phyloP scores from a whole-genome alignment of 768 basidiomycete species.

The Mycena vitilis region DNA sequence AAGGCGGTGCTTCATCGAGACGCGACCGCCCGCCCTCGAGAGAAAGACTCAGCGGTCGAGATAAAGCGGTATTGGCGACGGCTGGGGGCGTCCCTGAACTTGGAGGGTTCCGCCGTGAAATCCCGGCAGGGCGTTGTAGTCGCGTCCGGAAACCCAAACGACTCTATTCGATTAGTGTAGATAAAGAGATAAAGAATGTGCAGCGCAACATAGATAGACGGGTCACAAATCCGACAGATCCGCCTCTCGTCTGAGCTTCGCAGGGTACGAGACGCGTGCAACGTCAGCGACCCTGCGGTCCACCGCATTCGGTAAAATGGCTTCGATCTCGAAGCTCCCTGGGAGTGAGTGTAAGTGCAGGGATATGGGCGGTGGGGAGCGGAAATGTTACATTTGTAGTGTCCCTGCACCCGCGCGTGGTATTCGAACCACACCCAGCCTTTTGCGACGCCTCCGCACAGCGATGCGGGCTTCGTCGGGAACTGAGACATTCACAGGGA shows the following conservation, averaged over 20 bases:
- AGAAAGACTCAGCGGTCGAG: no score
- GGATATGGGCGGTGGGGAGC: background rate
- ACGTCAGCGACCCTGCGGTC: slow-evolving; percentile 32
- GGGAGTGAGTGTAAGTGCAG: slow-evolving; percentile 4
- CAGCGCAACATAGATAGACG: background rate
- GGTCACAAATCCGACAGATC: slow-evolving; percentile 34
- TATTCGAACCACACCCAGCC: slow-evolving; percentile 39
- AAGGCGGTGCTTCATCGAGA: no score
- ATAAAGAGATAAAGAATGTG: background rate
- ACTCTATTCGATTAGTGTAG: slow-evolving; percentile 23
- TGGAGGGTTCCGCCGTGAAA: no score
- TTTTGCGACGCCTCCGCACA: slow-evolving; percentile 32
- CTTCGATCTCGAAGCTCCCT: slow-evolving; percentile 38
- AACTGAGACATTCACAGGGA: slow-evolving; percentile 19
- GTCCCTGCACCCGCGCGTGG: slow-evolving; percentile 34
- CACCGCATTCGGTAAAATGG: slow-evolving; percentile 12
- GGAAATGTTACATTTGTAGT: slow-evolving; percentile 33
- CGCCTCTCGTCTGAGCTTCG: slow-evolving; percentile 32
- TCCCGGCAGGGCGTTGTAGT: background rate
- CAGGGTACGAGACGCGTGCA: slow-evolving; percentile 26
- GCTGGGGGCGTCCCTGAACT: no score
- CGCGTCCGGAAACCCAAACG: slow-evolving; percentile 8
- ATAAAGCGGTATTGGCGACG: no score
- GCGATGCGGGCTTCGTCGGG: slow-evolving; percentile 27
- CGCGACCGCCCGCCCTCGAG: no score